These are phyloP conservation scores for Phialocephala sp. DNA, from an alignment of 2,329 filamentous ascomycete genomes.

Conservation along the genomic window DNA sequence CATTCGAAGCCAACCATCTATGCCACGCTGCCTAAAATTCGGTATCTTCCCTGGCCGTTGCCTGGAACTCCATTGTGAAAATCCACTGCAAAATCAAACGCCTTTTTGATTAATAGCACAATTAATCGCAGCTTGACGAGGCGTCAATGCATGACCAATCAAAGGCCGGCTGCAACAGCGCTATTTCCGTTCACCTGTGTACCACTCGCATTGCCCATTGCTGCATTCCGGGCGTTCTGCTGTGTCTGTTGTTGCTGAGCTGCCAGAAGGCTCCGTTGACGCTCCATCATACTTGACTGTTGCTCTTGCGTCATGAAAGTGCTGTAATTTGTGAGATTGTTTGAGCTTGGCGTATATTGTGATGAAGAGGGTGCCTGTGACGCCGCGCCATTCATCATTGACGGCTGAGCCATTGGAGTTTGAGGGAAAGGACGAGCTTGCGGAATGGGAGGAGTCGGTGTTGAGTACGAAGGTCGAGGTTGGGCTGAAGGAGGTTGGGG, in stretches of 20 bases:
- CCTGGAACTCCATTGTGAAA: not conserved
- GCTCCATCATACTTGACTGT: conserved; percentile 45
- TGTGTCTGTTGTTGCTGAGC: conserved; percentile 41
- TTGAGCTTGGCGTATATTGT: conserved; percentile 20
- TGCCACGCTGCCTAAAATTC: not conserved
- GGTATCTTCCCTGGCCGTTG: not conserved
- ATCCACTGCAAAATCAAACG: not conserved
- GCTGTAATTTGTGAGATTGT: conserved; percentile 30
- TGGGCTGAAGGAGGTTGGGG: conserved; percentile 33
- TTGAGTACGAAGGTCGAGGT: conserved; percentile 33
- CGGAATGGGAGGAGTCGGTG: conserved; percentile 33
- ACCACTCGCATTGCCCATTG: conserved; percentile 34
- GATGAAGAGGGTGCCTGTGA: conserved; percentile 29
- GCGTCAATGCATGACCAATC: not conserved
- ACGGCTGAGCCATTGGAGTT: conserved; percentile 28
- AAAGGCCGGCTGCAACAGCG: conserved; percentile 31
- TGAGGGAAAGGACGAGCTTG: conserved; percentile 35
- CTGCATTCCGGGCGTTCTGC: conserved; percentile 39
- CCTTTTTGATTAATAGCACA: conserved; percentile 5
- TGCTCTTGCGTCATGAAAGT: conserved; percentile 43
- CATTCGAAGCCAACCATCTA: conserved; percentile 3
- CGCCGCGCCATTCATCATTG: conserved; percentile 37
- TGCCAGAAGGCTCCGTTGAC: conserved; percentile 44
- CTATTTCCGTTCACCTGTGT: conserved; percentile 37
- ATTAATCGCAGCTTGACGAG: not conserved